These are phyloP conservation scores for Phylloporus sp. DNA, from an alignment of 768 basidiomycete species.

Conservation along the genomic window DNA sequence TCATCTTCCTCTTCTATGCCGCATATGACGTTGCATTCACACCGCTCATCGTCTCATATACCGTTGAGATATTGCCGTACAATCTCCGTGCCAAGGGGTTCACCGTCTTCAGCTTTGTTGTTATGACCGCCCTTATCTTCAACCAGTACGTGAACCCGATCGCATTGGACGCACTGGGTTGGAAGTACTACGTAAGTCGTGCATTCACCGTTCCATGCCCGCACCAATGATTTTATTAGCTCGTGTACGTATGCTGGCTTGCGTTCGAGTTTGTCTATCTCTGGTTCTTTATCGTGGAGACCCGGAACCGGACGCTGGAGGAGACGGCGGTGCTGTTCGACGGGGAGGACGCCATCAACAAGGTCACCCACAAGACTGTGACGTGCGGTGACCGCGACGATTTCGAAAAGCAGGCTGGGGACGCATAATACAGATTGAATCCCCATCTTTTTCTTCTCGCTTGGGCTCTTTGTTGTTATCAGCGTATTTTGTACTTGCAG, in stretches of 20 bases:
- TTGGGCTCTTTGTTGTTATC: background rate
- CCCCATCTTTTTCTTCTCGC: background rate
- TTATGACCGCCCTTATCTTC: slow-evolving; percentile 80
- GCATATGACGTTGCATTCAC: slow-evolving; percentile 81
- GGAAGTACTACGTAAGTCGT: slow-evolving; percentile 70
- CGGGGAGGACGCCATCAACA: slow-evolving; percentile 50
- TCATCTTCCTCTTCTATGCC: slow-evolving; percentile 82
- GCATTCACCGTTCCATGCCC: background rate
- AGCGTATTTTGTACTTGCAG: background rate
- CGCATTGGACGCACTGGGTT: slow-evolving; percentile 56
- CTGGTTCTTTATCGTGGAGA: slow-evolving; percentile 69
- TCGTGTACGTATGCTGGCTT: slow-evolving; percentile 73
- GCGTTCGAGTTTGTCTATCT: slow-evolving; percentile 60
- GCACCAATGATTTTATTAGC: slow-evolving; percentile 25
- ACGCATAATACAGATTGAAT: background rate
- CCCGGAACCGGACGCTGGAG: slow-evolving; percentile 69
- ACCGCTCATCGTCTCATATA: slow-evolving; percentile 83
- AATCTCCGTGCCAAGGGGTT: slow-evolving; percentile 82
- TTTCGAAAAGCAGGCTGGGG: slow-evolving; percentile 19
- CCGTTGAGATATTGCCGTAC: slow-evolving; percentile 85
- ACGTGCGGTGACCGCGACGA: slow-evolving; percentile 15
- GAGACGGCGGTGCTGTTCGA: slow-evolving; percentile 83
- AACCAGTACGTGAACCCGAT: slow-evolving; percentile 88
- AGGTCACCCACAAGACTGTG: slow-evolving; percentile 30
- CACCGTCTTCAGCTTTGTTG: slow-evolving; percentile 74